Evolutionary conservation across 1,284 basidiomycete genomes (phyloP).

Genomic region (Heterobasidion parviporum): DNA sequence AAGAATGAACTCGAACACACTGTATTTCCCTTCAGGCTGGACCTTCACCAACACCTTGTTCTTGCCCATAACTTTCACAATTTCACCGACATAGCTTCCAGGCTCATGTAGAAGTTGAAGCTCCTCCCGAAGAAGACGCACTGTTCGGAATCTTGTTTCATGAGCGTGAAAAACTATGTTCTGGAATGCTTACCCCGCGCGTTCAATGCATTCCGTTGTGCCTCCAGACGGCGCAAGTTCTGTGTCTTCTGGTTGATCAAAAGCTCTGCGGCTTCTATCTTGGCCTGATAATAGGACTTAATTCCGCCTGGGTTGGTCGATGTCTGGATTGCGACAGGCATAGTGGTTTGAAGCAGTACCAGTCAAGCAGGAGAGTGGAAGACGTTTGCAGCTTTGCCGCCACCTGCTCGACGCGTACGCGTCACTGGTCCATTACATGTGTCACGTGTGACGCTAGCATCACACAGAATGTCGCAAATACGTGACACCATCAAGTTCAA

Average conservation of each 20-base stretch:
- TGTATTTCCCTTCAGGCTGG: conserved; percentile 98
- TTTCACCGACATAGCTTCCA: conserved; percentile 95
- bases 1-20: conserved; percentile 35
- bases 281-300: conserved; percentile 91
- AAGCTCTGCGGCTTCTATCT: conserved; percentile 90
- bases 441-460: not conserved
- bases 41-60: conserved; percentile 98
- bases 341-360: conserved; percentile 18
- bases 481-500: not conserved
- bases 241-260: conserved; percentile 95
- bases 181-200: conserved; percentile 63
- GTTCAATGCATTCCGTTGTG: conserved; percentile 94
- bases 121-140: conserved; percentile 86
- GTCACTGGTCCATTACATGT: conserved; percentile 1
- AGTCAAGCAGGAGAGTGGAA: not conserved
- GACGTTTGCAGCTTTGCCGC: not conserved
- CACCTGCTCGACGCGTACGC: conserved; percentile 9
- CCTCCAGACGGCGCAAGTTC: conserved; percentile 91
- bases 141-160: conserved; percentile 26
- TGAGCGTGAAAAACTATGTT: not conserved
- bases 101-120: conserved; percentile 94
- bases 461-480: not conserved
- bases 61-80: conserved; percentile 99
- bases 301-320: conserved; percentile 52
- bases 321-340: conserved; percentile 43